Conservation (phyloP, 139 green algal species). For the Tetradesmus obliquus region DNA sequence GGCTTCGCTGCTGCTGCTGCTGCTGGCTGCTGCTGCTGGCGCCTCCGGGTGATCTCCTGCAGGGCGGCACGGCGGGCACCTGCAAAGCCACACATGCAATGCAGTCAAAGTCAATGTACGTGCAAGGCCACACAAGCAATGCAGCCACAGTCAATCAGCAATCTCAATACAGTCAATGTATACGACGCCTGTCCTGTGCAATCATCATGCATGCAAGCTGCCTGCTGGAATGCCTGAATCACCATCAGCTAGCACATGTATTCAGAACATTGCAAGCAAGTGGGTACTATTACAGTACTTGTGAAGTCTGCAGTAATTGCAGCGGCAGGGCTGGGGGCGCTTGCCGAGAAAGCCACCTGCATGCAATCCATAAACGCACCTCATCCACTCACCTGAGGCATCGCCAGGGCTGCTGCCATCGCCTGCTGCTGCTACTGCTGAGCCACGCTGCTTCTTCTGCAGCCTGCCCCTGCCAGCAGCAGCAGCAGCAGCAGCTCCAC, state of each 20-base stretch:
- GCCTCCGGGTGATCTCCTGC: slow-evolving; percentile 15
- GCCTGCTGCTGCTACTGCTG: neutral
- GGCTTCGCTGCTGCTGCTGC: slow-evolving; percentile 23
- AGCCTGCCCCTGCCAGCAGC: neutral
- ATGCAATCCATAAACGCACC: neutral
- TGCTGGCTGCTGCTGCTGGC: slow-evolving; percentile 20
- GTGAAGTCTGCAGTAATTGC: too few relatives aligned
- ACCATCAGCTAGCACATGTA: too few relatives aligned
- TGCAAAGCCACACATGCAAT: neutral
- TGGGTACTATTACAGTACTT: too few relatives aligned
- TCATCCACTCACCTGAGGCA: neutral
- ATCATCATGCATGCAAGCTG: too few relatives aligned
- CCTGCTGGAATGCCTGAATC: too few relatives aligned
- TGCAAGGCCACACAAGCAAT: too few relatives aligned
- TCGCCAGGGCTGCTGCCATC: neutral
- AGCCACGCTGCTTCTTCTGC: neutral
- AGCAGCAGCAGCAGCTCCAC: neutral
- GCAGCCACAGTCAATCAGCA: too few relatives aligned
- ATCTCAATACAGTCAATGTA: too few relatives aligned
- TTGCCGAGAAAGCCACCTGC: neutral
- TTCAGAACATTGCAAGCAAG: too few relatives aligned
- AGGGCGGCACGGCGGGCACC: neutral
- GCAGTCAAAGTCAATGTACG: too few relatives aligned
- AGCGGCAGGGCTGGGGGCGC: too few relatives aligned
- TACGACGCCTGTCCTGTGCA: too few relatives aligned